Percentiles rank a stretch among this genome's conserved stretches.
Evolutionary conservation across 306 rosid species (phyloP).

Genomic region (Vigna reflexopilosa): DNA sequence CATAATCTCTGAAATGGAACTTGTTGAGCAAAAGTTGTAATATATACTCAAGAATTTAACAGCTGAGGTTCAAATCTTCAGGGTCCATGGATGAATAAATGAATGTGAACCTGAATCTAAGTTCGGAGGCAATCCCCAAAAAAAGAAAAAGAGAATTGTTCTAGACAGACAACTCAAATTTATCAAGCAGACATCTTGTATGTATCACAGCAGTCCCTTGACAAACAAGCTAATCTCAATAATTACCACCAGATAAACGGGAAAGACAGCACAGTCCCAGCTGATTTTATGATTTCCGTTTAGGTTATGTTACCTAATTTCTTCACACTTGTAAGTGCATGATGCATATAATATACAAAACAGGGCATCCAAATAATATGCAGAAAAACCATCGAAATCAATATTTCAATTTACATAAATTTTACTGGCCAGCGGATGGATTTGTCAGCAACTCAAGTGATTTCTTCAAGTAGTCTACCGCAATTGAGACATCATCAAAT

Average conservation of each 20-base stretch:
- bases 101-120: neutral
- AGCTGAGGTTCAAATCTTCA: constrained; percentile 13
- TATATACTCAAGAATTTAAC: neutral
- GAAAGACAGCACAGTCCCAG: constrained; percentile 25
- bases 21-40: constrained; percentile 16
- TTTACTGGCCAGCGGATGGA: constrained; percentile 71
- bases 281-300: constrained; percentile 34
- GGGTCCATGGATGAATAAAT: neutral
- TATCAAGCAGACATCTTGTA: constrained; percentile 29
- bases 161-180: constrained; percentile 6
- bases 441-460: constrained; percentile 92
- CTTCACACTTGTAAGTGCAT: neutral
- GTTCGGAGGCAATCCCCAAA: constrained; percentile 2
- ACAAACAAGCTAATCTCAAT: constrained; percentile 27
- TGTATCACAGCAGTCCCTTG: constrained; percentile 30
- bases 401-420: constrained; percentile 24
- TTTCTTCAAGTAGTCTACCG: constrained; percentile 83
- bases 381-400: constrained; percentile 36
- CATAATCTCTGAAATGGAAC: neutral
- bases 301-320: constrained; percentile 32
- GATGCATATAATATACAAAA: constrained; percentile 46
- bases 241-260: constrained; percentile 12
- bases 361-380: constrained; percentile 36
- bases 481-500: constrained; percentile 89
- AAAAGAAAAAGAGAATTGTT: neutral